Conservation (phyloP, 495 filamentous ascomycete genomes). For the Hypoxylon rickii region DNA sequence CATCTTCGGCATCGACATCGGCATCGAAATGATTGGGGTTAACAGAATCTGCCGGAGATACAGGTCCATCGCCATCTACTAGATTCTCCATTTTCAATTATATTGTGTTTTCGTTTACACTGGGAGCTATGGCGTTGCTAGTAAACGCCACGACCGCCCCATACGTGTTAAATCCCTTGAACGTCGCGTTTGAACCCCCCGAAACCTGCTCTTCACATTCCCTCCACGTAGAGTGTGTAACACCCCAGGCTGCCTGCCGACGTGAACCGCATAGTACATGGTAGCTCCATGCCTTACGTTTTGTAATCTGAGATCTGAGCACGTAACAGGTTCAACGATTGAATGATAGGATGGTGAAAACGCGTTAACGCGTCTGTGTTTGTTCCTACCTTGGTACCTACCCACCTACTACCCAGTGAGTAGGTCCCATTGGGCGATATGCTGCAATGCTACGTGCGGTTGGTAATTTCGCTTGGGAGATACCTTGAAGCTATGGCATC, state of each 20-base stretch:
- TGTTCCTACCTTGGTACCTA: too few relatives aligned
- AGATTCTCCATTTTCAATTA: background rate
- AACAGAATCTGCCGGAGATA: background rate
- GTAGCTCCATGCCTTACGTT: too few relatives aligned
- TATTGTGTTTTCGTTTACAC: background rate
- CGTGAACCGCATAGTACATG: constrained; percentile 32
- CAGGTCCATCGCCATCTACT: background rate
- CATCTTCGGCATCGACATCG: constrained; percentile 11
- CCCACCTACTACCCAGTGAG: too few relatives aligned
- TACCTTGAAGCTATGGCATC: too few relatives aligned
- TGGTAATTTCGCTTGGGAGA: too few relatives aligned
- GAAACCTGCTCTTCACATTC: constrained; percentile 26
- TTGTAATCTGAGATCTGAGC: too few relatives aligned
- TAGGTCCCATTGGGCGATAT: too few relatives aligned
- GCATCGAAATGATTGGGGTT: too few relatives aligned
- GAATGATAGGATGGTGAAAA: too few relatives aligned
- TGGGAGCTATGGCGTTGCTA: constrained; percentile 3
- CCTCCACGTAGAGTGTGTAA: constrained; percentile 25
- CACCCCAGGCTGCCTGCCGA: constrained; percentile 27
- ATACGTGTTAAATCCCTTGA: constrained; percentile 24
- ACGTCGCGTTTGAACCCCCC: constrained; percentile 10
- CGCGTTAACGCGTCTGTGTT: too few relatives aligned
- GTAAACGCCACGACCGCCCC: constrained; percentile 23
- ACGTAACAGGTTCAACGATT: too few relatives aligned
- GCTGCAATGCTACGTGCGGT: too few relatives aligned